Conservation (phyloP, 176 grass and related monocot species). For the Carex parvula region DNA sequence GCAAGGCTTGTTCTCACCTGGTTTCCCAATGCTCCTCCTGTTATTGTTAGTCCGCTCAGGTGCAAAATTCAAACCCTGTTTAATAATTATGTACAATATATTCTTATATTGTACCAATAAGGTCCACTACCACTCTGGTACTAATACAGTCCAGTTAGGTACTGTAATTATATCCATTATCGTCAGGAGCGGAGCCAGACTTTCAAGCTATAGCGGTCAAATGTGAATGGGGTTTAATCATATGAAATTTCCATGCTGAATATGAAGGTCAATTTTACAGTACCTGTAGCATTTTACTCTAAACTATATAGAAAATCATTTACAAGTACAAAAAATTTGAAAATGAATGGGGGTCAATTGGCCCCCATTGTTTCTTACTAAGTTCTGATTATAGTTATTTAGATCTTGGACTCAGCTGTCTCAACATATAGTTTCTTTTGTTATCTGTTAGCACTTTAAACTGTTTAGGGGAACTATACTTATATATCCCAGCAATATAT, state of each 20-base stretch:
- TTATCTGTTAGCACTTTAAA: neutral
- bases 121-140: neutral
- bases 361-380: too few species aligned
- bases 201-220: too few species aligned
- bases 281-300: too few species aligned
- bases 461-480: neutral
- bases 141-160: too few species aligned
- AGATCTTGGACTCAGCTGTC: neutral
- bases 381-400: neutral
- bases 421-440: neutral
- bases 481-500: neutral
- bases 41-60: slow-evolving; percentile 90
- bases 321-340: too few species aligned
- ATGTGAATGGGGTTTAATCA: too few species aligned
- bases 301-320: too few species aligned
- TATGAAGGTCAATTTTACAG: too few species aligned
- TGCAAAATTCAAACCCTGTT: slow-evolving; percentile 14
- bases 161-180: neutral
- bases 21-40: slow-evolving; percentile 91
- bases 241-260: too few species aligned
- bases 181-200: too few species aligned
- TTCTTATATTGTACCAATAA: neutral
- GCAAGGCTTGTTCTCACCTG: slow-evolving; percentile 91
- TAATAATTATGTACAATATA: neutral
- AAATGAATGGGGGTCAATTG: too few species aligned